phyloP scores from a whole-genome alignment of 1,284 basidiomycete species.

The Ganoderma multipileum region DNA sequence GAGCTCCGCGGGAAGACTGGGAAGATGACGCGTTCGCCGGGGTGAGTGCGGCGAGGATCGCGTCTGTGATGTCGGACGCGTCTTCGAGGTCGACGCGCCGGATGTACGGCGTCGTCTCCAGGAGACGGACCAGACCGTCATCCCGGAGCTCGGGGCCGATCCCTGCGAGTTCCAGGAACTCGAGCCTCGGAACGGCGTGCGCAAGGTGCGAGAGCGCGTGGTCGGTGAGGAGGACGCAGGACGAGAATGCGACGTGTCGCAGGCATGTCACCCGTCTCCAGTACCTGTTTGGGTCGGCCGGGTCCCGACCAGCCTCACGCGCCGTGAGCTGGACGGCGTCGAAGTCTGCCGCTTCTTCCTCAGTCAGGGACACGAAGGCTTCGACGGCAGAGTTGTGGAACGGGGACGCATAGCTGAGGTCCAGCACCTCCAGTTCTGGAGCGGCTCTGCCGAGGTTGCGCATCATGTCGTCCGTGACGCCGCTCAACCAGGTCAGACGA shows the following conservation, averaged over 20 bases:
- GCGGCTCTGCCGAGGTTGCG: slow-evolving; percentile 64
- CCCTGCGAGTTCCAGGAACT: slow-evolving; percentile 83
- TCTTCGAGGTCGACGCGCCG: slow-evolving; percentile 87
- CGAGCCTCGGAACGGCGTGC: slow-evolving; percentile 75
- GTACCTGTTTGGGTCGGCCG: slow-evolving; percentile 55
- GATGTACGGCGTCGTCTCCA: slow-evolving; percentile 76
- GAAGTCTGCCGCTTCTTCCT: slow-evolving; percentile 38
- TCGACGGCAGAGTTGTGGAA: slow-evolving; percentile 80
- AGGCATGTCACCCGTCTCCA: slow-evolving; percentile 73
- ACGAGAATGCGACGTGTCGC: slow-evolving; percentile 81
- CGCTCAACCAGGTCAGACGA: slow-evolving; percentile 68
- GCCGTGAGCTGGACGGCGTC: slow-evolving; percentile 61
- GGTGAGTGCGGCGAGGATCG: slow-evolving; percentile 70
- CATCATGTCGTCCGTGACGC: slow-evolving; percentile 67
- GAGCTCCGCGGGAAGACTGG: neutral
- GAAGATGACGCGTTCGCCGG: slow-evolving; percentile 41
- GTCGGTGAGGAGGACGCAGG: slow-evolving; percentile 79
- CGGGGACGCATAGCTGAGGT: slow-evolving; percentile 75
- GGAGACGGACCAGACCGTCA: slow-evolving; percentile 73
- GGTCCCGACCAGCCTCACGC: slow-evolving; percentile 69
- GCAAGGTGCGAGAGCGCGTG: slow-evolving; percentile 76
- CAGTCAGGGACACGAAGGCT: slow-evolving; percentile 68
- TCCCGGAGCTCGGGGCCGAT: slow-evolving; percentile 75
- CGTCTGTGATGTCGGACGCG: slow-evolving; percentile 78
- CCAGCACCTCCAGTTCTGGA: slow-evolving; percentile 82